Base-by-base conservation (phyloP, 2,329 filamentous ascomycete species). In the Paraphoma sp. region DNA sequence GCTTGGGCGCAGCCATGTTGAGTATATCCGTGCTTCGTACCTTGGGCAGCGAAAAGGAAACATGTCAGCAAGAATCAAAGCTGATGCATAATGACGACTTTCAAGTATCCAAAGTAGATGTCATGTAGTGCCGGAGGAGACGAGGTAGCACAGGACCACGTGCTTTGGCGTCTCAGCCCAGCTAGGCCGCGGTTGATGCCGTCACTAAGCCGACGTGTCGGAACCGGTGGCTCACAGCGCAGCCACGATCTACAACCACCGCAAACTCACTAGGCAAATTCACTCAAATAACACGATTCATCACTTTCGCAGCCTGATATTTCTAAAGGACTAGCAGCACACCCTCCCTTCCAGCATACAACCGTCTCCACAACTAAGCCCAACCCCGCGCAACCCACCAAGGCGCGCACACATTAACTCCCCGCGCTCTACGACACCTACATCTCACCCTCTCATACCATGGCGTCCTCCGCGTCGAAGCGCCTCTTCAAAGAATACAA, bases 401-500 rank as follows among this genome's bases (percentile, higher is more conserved):
- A 23, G 23, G n/a, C 16, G 17, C n/a, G 18, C 41, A 11, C n/a
- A 23, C 23, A 23, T 23, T 11, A 8, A 17, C n/a, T 43, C 2
- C 8, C 40, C 3, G 7, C 43, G 10, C 43, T 31, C 45, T 3
- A 31, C 28, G 14, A 48, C 46, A 48, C 16, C 31, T 1, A n/a
- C 31, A 41, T 16, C 36, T 31, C 30, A 11, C 30, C 17, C 6
- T 23, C 40, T 18, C 46, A 47, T 51, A 42, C 14, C 9, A 84
- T 84, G 82, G 76, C 81, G 3, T 79, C 80, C 45, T 84, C 87
- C 30, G 86, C 86, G 44, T 84, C 86, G 41, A 88, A 88, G 68
- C 93, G 95, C 42, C 90, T 99, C 67, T 93, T 98, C 76, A 91
- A 94, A 80, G 95, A 99, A 83, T 99, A 99, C 84, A 92, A 92